These are phyloP conservation scores for Ballota nigra DNA, from an alignment of 257 asterid genomes.

Conservation along the genomic window DNA sequence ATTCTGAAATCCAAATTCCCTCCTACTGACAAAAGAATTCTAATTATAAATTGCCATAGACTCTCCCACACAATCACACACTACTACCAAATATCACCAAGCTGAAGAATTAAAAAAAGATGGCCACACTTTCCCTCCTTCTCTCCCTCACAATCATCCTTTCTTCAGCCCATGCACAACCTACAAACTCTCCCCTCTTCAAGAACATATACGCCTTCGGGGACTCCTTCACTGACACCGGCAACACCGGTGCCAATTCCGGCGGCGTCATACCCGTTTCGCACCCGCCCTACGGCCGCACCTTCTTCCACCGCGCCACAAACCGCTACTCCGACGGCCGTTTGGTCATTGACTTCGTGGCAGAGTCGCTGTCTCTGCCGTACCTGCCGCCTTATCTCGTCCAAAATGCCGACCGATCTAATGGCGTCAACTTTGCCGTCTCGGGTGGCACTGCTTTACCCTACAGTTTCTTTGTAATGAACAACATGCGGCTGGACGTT, in stretches of 20 bases:
- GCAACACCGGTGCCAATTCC: constrained; percentile 70
- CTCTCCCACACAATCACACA: too few relatives aligned
- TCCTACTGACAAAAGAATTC: too few relatives aligned
- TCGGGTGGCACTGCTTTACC: constrained; percentile 55
- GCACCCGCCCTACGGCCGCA: constrained; percentile 69
- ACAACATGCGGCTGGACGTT: constrained; percentile 36
- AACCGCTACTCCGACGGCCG: constrained; percentile 92
- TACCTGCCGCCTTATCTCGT: constrained; percentile 60
- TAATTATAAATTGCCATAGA: too few relatives aligned
- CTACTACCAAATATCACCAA: too few relatives aligned
- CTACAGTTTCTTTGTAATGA: constrained; percentile 39
- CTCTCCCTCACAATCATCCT: neutral
- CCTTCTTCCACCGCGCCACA: constrained; percentile 84
- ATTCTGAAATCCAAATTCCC: too few relatives aligned
- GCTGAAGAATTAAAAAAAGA: too few relatives aligned
- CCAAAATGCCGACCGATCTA: constrained; percentile 26
- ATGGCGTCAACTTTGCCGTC: constrained; percentile 73
- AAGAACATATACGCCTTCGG: constrained; percentile 68
- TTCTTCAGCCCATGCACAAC: neutral
- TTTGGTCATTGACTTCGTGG: constrained; percentile 66
- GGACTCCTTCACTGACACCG: constrained; percentile 91
- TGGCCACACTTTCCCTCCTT: too few relatives aligned
- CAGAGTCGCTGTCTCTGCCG: constrained; percentile 56
- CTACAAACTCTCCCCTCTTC: constrained; percentile 21
- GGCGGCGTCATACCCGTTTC: constrained; percentile 63